A percentile compares a stretch with the other conserved stretches of the same genome.
Conservation (phyloP, 768 basidiomycete genomes). For the Ramaria sp. region DNA sequence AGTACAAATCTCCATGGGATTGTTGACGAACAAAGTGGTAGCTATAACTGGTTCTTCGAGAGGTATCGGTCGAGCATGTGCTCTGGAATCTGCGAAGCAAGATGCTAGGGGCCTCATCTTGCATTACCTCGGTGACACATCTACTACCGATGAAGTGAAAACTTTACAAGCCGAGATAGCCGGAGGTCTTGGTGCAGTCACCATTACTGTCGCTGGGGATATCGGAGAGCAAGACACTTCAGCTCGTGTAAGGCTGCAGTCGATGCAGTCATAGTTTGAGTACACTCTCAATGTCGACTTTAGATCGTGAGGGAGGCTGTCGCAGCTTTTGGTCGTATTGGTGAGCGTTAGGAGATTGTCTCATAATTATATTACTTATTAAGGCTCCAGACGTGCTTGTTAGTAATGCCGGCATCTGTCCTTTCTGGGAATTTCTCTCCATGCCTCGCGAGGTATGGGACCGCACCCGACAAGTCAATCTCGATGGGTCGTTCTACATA, state of each 20-base stretch:
- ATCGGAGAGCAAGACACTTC: conserved; percentile 50
- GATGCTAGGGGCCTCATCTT: conserved; percentile 54
- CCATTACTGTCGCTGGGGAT: conserved; percentile 51
- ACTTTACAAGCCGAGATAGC: conserved; percentile 37
- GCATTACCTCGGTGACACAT: conserved; percentile 55
- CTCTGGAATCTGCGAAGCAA: conserved; percentile 51
- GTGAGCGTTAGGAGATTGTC: conserved; percentile 25
- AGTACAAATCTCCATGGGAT: not conserved
- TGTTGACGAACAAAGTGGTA: conserved; percentile 39
- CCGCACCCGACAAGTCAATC: conserved; percentile 56
- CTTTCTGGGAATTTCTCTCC: conserved; percentile 63
- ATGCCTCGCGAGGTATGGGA: conserved; percentile 59
- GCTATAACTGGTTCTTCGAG: conserved; percentile 66
- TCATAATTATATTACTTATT: not conserved
- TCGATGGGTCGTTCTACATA: conserved; percentile 67
- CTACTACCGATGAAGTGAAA: conserved; percentile 37
- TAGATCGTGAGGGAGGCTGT: conserved; percentile 57
- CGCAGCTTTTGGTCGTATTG: conserved; percentile 51
- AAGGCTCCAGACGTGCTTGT: conserved; percentile 33
- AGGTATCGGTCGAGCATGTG: conserved; percentile 65
- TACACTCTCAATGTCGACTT: not conserved
- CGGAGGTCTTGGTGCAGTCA: conserved; percentile 22
- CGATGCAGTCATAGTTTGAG: not conserved
- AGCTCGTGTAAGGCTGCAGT: conserved; percentile 28
- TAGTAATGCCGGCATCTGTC: conserved; percentile 59